Evolutionary conservation across 2,329 filamentous ascomycete genomes (phyloP).

Genomic region (Ophiostoma quercus): DNA sequence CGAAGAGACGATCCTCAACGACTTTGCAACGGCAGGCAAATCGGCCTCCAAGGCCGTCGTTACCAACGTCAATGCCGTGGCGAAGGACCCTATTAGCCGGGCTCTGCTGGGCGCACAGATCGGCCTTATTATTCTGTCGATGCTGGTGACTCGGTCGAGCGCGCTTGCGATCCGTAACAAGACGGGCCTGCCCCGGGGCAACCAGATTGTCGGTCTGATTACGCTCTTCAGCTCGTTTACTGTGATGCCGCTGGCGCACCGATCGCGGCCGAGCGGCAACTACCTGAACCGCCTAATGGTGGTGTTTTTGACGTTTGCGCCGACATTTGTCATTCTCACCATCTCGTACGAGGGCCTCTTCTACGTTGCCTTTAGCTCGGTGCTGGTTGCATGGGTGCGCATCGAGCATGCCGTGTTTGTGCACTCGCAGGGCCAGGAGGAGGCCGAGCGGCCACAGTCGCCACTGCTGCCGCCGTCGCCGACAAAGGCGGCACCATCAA

Average conservation of each 20-base stretch:
- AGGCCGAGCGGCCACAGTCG: background rate
- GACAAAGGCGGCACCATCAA: background rate
- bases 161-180: constrained; percentile 80
- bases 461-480: background rate
- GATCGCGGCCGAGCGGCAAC: constrained; percentile 72
- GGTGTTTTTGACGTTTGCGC: constrained; percentile 87
- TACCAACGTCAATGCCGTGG: constrained; percentile 22
- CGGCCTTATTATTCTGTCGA: constrained; percentile 72
- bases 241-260: constrained; percentile 73
- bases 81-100: constrained; percentile 47
- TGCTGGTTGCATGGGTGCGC: constrained; percentile 82
- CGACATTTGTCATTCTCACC: constrained; percentile 89
- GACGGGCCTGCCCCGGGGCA: constrained; percentile 76
- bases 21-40: constrained; percentile 37
- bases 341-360: constrained; percentile 97
- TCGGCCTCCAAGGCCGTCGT: constrained; percentile 12
- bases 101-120: constrained; percentile 63
- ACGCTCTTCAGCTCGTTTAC: constrained; percentile 65
- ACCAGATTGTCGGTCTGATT: constrained; percentile 79
- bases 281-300: constrained; percentile 86
- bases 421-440: constrained; percentile 32
- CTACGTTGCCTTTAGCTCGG: constrained; percentile 81
- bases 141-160: constrained; percentile 82
- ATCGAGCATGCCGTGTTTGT: constrained; percentile 73
- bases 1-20: constrained; percentile 57